Evolutionary conservation across 169 alveolate species (phyloP).

Genomic region (Cryptosporidium andersoni): DNA sequence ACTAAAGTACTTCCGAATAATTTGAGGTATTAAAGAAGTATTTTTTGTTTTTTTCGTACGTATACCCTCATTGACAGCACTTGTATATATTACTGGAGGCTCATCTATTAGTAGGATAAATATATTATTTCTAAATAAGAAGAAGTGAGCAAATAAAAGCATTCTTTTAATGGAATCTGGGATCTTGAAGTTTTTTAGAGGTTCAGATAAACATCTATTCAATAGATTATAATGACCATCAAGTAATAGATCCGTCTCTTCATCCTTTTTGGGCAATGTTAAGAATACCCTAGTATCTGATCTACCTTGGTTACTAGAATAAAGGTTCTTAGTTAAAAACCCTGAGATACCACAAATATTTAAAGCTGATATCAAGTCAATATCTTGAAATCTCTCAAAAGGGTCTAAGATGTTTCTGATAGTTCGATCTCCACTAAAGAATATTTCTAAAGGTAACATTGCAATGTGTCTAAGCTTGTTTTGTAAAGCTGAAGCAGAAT

Average conservation of each 20-base stretch:
- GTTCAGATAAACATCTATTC: neutral
- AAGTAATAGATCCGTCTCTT: neutral
- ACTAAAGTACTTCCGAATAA: slow-evolving; percentile 48
- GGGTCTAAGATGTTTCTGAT: slow-evolving; percentile 45
- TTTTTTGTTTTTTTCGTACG: neutral
- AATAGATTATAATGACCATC: neutral
- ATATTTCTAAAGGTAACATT: slow-evolving; percentile 64
- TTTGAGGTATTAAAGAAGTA: slow-evolving; percentile 29
- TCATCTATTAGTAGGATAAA: slow-evolving; percentile 53
- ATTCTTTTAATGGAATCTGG: slow-evolving; percentile 48
- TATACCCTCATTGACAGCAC: too few relatives aligned
- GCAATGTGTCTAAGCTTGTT: slow-evolving; percentile 40
- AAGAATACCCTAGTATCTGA: neutral
- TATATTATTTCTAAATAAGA: slow-evolving; percentile 24
- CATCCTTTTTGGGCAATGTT: neutral
- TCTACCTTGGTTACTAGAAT: neutral
- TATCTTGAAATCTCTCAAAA: slow-evolving; percentile 15
- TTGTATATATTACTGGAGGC: slow-evolving; percentile 53
- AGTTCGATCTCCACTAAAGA: slow-evolving; percentile 37
- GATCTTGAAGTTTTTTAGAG: slow-evolving; percentile 1
- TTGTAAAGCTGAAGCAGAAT: neutral
- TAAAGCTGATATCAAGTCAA: slow-evolving; percentile 37
- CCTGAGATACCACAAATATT: slow-evolving; percentile 31
- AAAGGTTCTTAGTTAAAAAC: neutral
- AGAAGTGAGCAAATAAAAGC: slow-evolving; percentile 49